Evolutionary conservation across 352 stramenopile species (phyloP), one percentile per base, ranked within the genome.

Genomic region (Aphanomyces cochlioides): DNA sequence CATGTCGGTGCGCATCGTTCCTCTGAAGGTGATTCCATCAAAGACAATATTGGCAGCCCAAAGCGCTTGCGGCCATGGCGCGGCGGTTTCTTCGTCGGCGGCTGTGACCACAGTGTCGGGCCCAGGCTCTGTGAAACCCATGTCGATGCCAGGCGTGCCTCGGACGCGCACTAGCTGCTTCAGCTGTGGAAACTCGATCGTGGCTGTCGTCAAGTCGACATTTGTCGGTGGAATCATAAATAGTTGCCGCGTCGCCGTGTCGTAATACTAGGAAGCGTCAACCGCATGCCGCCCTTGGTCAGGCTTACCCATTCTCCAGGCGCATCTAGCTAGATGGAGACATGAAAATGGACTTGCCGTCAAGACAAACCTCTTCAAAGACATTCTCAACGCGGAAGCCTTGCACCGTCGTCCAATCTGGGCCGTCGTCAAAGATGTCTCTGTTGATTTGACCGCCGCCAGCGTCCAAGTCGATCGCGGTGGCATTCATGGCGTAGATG

Each of bases 381-480:
- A 89, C 60, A 57, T 92, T 92, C 56, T 90, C 85, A 15, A 89
- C 75, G 12, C 83, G 85, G 63, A 90, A 83, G 1, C 57, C 71
- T 4, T 67, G 53, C 8, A 34, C 13, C 28, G 58, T 28, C 41
- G 59, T 13, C 56, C 66, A 48, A 53, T 72, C 36, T 45, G 64
- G 69, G 36, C 79, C 82, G 47, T 78, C 38, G 1, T 64, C 61
- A 45, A 90, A 92, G 1, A 74, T 56, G 4, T 82, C 65, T 21
- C 71, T 76, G 1, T 76, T 79, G 41, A 89, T 72, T 67, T 92
- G 78, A 66, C 57, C 57, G 1, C 85, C 85, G 19, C 85, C 85
- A 41, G 80, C 79, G 5, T 76, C 73, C 1, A 90, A 68, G 8
- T 72, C 48, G 37, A 90, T 67, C 5, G 76, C 69, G 5, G 37